Conservation (phyloP, 1,284 basidiomycete species). For the Stereum hirsutum region DNA sequence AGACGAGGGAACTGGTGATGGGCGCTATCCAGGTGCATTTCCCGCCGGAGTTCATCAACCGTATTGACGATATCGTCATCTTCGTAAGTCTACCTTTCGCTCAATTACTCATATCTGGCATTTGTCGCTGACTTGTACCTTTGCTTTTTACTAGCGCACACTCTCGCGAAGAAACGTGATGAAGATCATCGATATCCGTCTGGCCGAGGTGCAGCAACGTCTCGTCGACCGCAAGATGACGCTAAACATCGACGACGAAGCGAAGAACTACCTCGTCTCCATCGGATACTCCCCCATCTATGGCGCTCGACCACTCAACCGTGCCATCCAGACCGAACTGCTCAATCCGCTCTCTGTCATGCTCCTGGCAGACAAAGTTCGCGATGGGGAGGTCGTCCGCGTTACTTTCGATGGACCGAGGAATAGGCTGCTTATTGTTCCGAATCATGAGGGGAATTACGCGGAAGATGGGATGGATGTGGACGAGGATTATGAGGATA, state of each 20-base stretch:
- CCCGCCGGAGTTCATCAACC: slow-evolving; percentile 90
- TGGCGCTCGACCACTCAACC: slow-evolving; percentile 87
- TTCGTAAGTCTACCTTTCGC: slow-evolving; percentile 53
- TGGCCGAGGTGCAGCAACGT: slow-evolving; percentile 57
- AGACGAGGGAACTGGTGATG: slow-evolving; percentile 66
- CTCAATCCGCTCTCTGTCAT: slow-evolving; percentile 88
- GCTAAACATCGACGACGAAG: slow-evolving; percentile 67
- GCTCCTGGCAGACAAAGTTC: slow-evolving; percentile 77
- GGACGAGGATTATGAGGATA: slow-evolving; percentile 31
- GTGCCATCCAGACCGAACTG: slow-evolving; percentile 89
- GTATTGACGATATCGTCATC: slow-evolving; percentile 84
- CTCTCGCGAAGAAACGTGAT: slow-evolving; percentile 68
- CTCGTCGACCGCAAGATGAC: slow-evolving; percentile 75
- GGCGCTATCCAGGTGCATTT: slow-evolving; percentile 76
- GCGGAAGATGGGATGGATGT: slow-evolving; percentile 50
- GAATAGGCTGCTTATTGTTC: slow-evolving; percentile 74
- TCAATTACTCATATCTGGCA: slow-evolving; percentile 3
- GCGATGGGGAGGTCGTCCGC: slow-evolving; percentile 73
- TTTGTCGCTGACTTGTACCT: slow-evolving; percentile 14
- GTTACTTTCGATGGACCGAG: slow-evolving; percentile 79
- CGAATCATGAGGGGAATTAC: slow-evolving; percentile 72
- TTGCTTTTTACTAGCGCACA: slow-evolving; percentile 45
- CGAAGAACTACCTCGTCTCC: slow-evolving; percentile 78
- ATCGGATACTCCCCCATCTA: slow-evolving; percentile 82
- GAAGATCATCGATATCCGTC: slow-evolving; percentile 80